These are phyloP conservation scores for Geosmithia morbida DNA, from an alignment of 2,329 filamentous ascomycete species.

Conservation along the genomic window DNA sequence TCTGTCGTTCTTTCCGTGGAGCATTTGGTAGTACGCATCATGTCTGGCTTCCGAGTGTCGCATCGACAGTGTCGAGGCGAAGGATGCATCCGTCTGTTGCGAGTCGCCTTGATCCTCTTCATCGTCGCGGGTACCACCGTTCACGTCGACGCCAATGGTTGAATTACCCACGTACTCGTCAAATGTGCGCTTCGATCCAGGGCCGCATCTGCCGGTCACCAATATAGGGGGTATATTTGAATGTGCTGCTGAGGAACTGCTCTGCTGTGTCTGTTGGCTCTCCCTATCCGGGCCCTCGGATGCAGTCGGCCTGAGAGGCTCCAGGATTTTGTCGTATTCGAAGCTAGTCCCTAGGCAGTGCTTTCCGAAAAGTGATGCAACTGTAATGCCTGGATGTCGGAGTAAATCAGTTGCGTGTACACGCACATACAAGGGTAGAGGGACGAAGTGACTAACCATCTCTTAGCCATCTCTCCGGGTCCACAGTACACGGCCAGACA, in stretches of 20 bases:
- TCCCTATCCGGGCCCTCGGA: not conserved
- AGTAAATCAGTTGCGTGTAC: too few species aligned
- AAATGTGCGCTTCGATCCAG: slow-evolving; percentile 8
- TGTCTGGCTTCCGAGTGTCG: slow-evolving; percentile 10
- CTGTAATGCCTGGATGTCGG: slow-evolving; percentile 31
- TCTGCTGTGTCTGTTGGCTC: not conserved
- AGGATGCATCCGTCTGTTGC: slow-evolving; percentile 4
- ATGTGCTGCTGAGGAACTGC: slow-evolving; percentile 1
- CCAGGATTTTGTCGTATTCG: slow-evolving; percentile 50
- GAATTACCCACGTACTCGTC: slow-evolving; percentile 2
- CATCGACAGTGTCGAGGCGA: slow-evolving; percentile 5
- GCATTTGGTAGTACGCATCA: slow-evolving; percentile 19
- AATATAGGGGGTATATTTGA: not conserved
- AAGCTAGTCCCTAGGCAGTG: slow-evolving; percentile 49
- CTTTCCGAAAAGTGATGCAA: slow-evolving; percentile 56
- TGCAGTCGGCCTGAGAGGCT: slow-evolving; percentile 6
- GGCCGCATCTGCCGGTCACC: not conserved
- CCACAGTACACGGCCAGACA: slow-evolving; percentile 69
- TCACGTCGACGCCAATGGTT: not conserved
- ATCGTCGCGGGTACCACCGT: not conserved
- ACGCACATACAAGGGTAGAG: not conserved
- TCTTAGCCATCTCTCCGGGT: slow-evolving; percentile 44
- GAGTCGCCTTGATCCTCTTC: slow-evolving; percentile 2
- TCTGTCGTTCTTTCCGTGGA: slow-evolving; percentile 10
- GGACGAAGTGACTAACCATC: slow-evolving; percentile 19